Base-by-base conservation (phyloP, 1,139 yeast species). In the Debaryomycetaceae sp. region DNA sequence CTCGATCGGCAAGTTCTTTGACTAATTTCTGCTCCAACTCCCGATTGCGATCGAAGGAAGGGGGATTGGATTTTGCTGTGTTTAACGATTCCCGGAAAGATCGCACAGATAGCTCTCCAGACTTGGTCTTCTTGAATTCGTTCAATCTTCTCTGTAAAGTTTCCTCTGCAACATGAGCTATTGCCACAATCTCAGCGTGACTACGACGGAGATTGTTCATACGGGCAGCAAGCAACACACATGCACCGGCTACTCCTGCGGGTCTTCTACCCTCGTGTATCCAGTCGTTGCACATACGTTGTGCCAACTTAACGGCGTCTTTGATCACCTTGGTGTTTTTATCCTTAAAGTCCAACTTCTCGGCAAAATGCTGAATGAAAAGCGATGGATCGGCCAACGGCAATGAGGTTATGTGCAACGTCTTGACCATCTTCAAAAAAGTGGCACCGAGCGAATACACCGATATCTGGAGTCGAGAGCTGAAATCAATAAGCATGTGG, bases 181-280 rank as follows among this genome's bases (percentile, higher is more conserved):
- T 93, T 0, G 95, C 95, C 22, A 93, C 97, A 45, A 95, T 85
- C 60, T 95, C 98, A 1, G 93, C 81, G 64, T 93, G 97, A 5
- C 96, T 85, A 57, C 98, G 76, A 56, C 97, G 78, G 61, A 87
- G 83, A 58, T 91, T 91, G 65, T 93, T 93, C 98, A 93, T 93
- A 65, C 99, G 78, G 4, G 97, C 93, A 0, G 99, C 99, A 43
- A 93, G 68, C 41, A 95, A 65, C 2, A 93, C 77, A 65, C 98
- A 90, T 0, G 99, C 99, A 27, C 99, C 99, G 0, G 99, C 99
- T 42, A 93, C 81, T 58, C 99, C 99, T 0, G 99, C 98, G 0
- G 99, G 99, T 49, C 99, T 77, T 60, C 99, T 79, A 33, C 99
- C 99, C 63, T 89, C 95, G 59, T 85, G 87, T 51, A 93, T 87